Base-by-base conservation (phyloP, 345 rosid genomes). In the Bruguiera gymnorhiza region DNA sequence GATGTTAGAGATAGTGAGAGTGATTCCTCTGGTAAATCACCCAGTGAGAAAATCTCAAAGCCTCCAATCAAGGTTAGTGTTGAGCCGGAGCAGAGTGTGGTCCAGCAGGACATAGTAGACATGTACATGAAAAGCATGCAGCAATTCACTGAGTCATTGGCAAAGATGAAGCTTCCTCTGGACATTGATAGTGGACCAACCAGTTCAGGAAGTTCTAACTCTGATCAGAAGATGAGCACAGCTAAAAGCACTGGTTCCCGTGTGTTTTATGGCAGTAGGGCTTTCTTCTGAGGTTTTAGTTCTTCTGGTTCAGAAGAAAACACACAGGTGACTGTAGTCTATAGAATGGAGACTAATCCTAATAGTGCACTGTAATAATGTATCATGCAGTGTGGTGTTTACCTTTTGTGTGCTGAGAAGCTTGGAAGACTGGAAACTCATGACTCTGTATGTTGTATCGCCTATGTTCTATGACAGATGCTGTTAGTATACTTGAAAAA, bases 61-160 rank as follows among this genome's bases (percentile, higher is more conserved):
- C 91, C 97, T 26, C 67, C 74, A 31, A 73, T 88, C n/a, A 34
- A 71, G 10, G 86, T 86, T 53, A 86, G 83, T 66, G 55, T 89
- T 32, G 98, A 86, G 84, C 87, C 86, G 29, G 97, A 96, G 82
- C 77, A 84, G 70, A 89, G 83, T 63, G 79, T 89, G 72, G 91
- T 89, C 69, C 97, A 96, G 84, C 98, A 96, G 83, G 99, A 96
- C 36, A 85, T 89, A 68, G 98, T 92, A 2, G 96, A 96, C 81
- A 96, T 96, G 96, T 96, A 96, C 78, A 87, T 90, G 97, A 96
- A 96, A 82, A 92, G 99, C 76, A 96, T 96, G 99, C 99, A 92
- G 79, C 97, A 96, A 73, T 96, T 96, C 78, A 96, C 99, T 0
- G 99, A 96, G 81, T 96, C 99, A 56, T 77, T 96, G 81, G 99